These are phyloP conservation scores for Coemansia sp. DNA, from an alignment of 192 early-diverging fungal species.

Conservation along the genomic window DNA sequence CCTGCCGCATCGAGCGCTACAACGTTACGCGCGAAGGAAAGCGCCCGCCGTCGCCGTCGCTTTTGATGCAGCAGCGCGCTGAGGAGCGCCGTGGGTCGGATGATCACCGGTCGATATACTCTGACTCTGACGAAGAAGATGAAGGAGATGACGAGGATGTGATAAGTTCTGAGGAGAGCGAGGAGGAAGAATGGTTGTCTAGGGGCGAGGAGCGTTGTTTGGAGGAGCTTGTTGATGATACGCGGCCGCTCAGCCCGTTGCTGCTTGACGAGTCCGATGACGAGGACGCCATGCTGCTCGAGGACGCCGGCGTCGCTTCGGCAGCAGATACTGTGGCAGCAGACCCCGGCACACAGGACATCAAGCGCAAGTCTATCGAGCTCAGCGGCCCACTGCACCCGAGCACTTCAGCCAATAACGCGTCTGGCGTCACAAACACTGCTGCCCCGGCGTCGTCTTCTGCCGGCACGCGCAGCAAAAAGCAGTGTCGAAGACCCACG, in stretches of 20 bases:
- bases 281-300: not conserved
- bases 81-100: slow-evolving; percentile 13
- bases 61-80: slow-evolving; percentile 35
- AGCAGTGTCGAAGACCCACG: slow-evolving; percentile 16
- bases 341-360: not conserved
- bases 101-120: slow-evolving; percentile 24
- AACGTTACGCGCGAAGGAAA: slow-evolving; percentile 17
- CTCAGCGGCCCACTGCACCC: not conserved
- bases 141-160: slow-evolving; percentile 2
- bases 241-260: slow-evolving; percentile 14
- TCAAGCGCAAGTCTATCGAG: slow-evolving; percentile 30
- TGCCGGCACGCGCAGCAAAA: slow-evolving; percentile 22
- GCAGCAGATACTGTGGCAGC: not conserved
- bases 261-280: slow-evolving; percentile 1
- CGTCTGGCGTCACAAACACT: not conserved
- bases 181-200: not conserved
- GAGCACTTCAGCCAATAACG: not conserved
- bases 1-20: slow-evolving; percentile 33
- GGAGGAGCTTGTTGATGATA: not conserved
- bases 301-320: not conserved
- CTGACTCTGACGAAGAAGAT: not conserved
- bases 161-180: too few species aligned
- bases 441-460: too few species aligned
- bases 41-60: slow-evolving; percentile 38
- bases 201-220: not conserved